A percentile compares a stretch with the other conserved stretches of the same genome.
Conservation (phyloP, 2,329 filamentous ascomycete species). For the Tothia fuscella region DNA sequence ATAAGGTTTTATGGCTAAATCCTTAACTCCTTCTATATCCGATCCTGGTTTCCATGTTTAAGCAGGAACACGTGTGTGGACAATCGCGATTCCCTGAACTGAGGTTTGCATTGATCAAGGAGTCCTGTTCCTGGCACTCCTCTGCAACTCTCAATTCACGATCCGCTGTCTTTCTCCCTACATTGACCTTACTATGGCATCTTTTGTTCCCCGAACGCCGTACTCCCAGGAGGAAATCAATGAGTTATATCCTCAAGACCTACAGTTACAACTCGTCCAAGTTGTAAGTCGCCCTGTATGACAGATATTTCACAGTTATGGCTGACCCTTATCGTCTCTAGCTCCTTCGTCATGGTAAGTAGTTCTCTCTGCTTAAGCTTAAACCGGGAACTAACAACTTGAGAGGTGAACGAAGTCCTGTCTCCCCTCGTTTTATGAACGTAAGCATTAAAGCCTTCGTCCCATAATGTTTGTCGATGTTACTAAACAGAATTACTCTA, state of each 20-base stretch:
- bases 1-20: too few relatives aligned
- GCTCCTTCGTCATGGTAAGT: constrained; percentile 29
- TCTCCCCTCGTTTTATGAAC: constrained; percentile 80
- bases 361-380: not conserved
- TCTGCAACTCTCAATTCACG: too few relatives aligned
- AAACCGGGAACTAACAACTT: not conserved
- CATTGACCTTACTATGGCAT: constrained; percentile 52
- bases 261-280: constrained; percentile 84
- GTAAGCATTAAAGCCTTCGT: constrained; percentile 31
- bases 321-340: constrained; percentile 11
- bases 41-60: too few relatives aligned
- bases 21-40: too few relatives aligned
- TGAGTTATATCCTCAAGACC: constrained; percentile 63
- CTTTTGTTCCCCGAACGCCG: constrained; percentile 57
- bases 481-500: constrained; percentile 16
- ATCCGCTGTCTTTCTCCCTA: too few relatives aligned
- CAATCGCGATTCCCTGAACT: too few relatives aligned
- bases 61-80: too few relatives aligned
- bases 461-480: constrained; percentile 5
- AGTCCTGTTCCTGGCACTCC: too few relatives aligned
- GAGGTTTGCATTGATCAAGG: too few relatives aligned
- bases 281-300: constrained; percentile 35
- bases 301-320: not conserved
- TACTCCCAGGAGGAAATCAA: constrained; percentile 74
- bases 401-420: constrained; percentile 64